phyloP scores from a whole-genome alignment of 2,329 filamentous ascomycete genomes.

The Pseudopithomyces chartarum region DNA sequence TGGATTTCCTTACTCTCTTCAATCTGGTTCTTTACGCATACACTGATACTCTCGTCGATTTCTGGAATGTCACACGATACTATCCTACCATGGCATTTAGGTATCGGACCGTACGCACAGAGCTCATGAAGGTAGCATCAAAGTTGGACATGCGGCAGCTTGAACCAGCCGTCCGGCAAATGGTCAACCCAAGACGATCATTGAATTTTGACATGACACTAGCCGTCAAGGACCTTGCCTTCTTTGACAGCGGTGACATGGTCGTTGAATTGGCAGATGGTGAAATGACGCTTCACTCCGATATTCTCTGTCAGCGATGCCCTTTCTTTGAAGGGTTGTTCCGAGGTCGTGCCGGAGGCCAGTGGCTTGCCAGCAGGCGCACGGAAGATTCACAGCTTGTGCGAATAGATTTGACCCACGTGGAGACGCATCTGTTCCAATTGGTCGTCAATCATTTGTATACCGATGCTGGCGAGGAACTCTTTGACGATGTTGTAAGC shows the following conservation, averaged over 20 bases:
- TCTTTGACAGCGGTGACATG: slow-evolving; percentile 80
- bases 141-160: slow-evolving; percentile 72
- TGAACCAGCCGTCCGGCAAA: slow-evolving; percentile 77
- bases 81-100: slow-evolving; percentile 69
- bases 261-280: slow-evolving; percentile 79
- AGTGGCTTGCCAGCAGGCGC: slow-evolving; percentile 79
- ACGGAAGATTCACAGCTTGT: slow-evolving; percentile 58
- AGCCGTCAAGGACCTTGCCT: slow-evolving; percentile 70
- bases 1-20: slow-evolving; percentile 79
- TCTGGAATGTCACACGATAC: slow-evolving; percentile 80
- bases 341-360: slow-evolving; percentile 80
- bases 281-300: slow-evolving; percentile 72
- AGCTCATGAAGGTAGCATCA: slow-evolving; percentile 85
- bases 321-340: slow-evolving; percentile 93
- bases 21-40: slow-evolving; percentile 83
- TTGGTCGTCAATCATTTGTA: slow-evolving; percentile 84
- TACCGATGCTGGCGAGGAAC: slow-evolving; percentile 75
- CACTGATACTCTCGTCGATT: slow-evolving; percentile 77
- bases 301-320: slow-evolving; percentile 79
- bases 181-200: slow-evolving; percentile 67
- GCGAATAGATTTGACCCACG: slow-evolving; percentile 80
- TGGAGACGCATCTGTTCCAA: slow-evolving; percentile 73
- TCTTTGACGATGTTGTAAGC: slow-evolving; percentile 79
- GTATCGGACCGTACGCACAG: slow-evolving; percentile 78
- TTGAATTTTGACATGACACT: slow-evolving; percentile 72